Evolutionary conservation across 257 asterid genomes (phyloP).

Genomic region (Nicotiana obtusifolia): DNA sequence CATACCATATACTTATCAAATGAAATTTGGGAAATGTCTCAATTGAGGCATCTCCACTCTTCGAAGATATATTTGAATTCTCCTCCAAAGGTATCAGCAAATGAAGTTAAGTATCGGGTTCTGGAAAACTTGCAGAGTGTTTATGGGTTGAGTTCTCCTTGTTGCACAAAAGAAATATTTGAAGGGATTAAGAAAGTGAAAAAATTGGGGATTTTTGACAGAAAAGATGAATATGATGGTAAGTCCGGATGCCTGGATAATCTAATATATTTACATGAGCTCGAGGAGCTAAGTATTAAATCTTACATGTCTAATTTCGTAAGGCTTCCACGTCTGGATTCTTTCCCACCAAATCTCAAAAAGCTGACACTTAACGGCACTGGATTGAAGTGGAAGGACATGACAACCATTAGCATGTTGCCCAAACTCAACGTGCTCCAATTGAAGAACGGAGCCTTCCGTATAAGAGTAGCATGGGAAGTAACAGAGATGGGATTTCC

Average conservation of each 20-base stretch:
- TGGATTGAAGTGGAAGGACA: neutral
- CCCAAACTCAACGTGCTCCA: conserved; percentile 3
- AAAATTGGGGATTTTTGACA: neutral
- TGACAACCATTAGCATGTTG: neutral
- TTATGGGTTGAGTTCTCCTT: neutral
- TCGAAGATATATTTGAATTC: neutral
- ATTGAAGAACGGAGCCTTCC: neutral
- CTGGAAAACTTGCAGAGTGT: neutral
- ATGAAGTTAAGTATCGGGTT: neutral
- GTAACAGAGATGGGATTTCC: neutral
- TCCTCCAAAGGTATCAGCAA: neutral
- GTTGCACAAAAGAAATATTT: neutral
- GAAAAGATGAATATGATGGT: neutral
- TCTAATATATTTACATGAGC: neutral
- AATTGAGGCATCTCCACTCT: neutral
- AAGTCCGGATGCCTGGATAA: neutral
- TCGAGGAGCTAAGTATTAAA: neutral
- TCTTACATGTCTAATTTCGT: neutral
- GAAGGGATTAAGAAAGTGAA: neutral
- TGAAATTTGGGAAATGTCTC: neutral
- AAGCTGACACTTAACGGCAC: neutral
- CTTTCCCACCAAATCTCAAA: neutral
- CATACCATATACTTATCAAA: neutral
- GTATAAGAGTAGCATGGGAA: neutral
- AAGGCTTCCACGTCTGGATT: neutral